A percentile compares a stretch with the other conserved stretches of the same genome.
phyloP scores from a whole-genome alignment of 1,284 basidiomycete species.

The Wallemia ichthyophaga region DNA sequence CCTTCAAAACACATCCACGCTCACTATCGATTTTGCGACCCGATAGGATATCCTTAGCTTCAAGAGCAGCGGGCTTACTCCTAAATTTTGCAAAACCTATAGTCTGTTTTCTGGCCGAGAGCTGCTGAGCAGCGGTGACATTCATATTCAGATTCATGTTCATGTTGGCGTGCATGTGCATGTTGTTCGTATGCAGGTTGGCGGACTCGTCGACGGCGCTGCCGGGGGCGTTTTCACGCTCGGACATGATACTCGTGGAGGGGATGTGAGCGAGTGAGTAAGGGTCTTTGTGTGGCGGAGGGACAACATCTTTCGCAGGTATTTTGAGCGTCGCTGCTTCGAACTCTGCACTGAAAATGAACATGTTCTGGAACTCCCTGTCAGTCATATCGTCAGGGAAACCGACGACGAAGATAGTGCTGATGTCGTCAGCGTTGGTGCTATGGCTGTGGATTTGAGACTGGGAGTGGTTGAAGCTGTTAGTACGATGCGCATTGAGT shows the following conservation, averaged over 20 bases:
- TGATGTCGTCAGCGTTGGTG: constrained; percentile 74
- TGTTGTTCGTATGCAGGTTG: too few species aligned
- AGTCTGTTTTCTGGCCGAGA: constrained; percentile 34
- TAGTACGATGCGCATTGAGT: neutral
- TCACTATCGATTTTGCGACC: constrained; percentile 79
- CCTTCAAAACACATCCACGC: constrained; percentile 74
- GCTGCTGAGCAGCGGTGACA: constrained; percentile 5
- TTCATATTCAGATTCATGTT: too few species aligned
- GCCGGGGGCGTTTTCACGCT: neutral
- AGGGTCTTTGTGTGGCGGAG: neutral
- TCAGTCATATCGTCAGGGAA: constrained; percentile 99
- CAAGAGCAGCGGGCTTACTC: constrained; percentile 54
- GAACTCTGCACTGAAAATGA: constrained; percentile 79
- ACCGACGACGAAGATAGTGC: constrained; percentile 91
- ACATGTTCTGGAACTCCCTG: constrained; percentile 98
- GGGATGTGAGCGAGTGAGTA: neutral
- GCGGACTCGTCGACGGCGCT: constrained; percentile 2
- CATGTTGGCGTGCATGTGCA: too few species aligned
- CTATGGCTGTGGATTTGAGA: too few species aligned
- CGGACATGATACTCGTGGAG: neutral
- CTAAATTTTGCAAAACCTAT: constrained; percentile 95
- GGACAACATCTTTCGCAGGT: constrained; percentile 37
- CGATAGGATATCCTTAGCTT: constrained; percentile 64
- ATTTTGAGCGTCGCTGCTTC: constrained; percentile 95
- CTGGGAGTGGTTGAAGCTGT: neutral